These are phyloP conservation scores for Phytophthora cactorum DNA, from an alignment of 352 stramenopile genomes.

Conservation along the genomic window DNA sequence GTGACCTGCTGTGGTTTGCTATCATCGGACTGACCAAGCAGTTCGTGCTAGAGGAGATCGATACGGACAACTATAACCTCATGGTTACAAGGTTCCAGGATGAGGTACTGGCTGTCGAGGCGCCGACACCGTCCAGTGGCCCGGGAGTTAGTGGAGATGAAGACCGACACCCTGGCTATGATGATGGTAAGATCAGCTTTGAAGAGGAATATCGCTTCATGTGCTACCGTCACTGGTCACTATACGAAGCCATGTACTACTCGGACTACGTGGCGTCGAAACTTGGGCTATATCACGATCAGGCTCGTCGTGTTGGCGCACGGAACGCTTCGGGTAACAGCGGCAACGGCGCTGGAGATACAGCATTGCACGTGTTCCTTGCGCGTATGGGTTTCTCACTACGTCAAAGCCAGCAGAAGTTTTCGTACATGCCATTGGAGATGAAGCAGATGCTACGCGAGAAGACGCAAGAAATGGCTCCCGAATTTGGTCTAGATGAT, in stretches of 20 bases:
- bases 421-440: slow-evolving; percentile 94
- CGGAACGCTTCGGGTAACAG: slow-evolving; percentile 51
- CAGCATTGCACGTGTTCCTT: slow-evolving; percentile 92
- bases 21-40: slow-evolving; percentile 97
- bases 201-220: slow-evolving; percentile 97
- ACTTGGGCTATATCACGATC: slow-evolving; percentile 78
- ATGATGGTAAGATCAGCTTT: slow-evolving; percentile 87
- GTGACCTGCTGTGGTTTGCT: slow-evolving; percentile 96
- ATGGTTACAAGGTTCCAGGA: slow-evolving; percentile 92
- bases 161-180: slow-evolving; percentile 63
- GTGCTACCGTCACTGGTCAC: slow-evolving; percentile 95
- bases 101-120: slow-evolving; percentile 86
- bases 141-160: slow-evolving; percentile 37
- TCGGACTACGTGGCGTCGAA: slow-evolving; percentile 95
- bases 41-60: slow-evolving; percentile 93
- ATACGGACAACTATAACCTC: slow-evolving; percentile 92
- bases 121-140: slow-evolving; percentile 39
- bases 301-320: slow-evolving; percentile 64
- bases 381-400: slow-evolving; percentile 98
- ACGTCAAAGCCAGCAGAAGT: slow-evolving; percentile 95
- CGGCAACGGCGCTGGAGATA: slow-evolving; percentile 58
- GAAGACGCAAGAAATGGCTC: slow-evolving; percentile 91
- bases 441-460: slow-evolving; percentile 93
- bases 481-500: slow-evolving; percentile 96
- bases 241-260: slow-evolving; percentile 97